phyloP scores from a whole-genome alignment of 495 filamentous ascomycete genomes.

The Schizothecium vesticola region DNA sequence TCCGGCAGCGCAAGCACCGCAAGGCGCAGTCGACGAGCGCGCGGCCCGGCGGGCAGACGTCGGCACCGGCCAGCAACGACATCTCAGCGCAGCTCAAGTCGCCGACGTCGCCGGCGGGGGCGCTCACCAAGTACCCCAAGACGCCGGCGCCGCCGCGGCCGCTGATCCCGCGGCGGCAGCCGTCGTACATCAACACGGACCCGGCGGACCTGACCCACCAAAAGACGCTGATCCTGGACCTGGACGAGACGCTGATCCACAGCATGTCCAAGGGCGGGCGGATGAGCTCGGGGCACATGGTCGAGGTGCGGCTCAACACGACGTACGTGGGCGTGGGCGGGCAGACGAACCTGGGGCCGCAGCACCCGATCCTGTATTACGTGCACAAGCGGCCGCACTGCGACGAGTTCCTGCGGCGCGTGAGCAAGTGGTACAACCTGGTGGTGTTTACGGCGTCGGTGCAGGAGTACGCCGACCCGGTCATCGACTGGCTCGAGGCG shows the following conservation, averaged over 20 bases:
- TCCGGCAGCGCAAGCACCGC: constrained; percentile 56
- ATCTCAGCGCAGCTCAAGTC: constrained; percentile 68
- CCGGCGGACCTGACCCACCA: constrained; percentile 48
- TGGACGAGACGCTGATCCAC: constrained; percentile 96
- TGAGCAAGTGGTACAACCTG: constrained; percentile 96
- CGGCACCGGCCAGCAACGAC: constrained; percentile 27
- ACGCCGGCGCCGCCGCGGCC: constrained; percentile 83
- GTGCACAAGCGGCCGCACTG: constrained; percentile 96
- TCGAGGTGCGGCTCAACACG: constrained; percentile 84
- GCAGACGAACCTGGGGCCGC: constrained; percentile 64
- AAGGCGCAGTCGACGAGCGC: constrained; percentile 41
- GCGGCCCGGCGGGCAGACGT: constrained; percentile 17
- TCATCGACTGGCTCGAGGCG: constrained; percentile 97
- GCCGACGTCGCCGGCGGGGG: constrained; percentile 75
- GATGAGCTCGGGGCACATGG: constrained; percentile 97
- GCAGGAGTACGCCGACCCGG: constrained; percentile 96
- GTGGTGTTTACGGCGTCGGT: constrained; percentile 95
- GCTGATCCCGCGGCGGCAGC: constrained; percentile 76
- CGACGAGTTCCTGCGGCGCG: constrained; percentile 91
- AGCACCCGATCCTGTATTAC: constrained; percentile 97
- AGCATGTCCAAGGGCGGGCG: constrained; percentile 93
- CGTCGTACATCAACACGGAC: constrained; percentile 62
- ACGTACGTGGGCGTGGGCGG: constrained; percentile 57
- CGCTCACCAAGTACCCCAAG: constrained; percentile 83
- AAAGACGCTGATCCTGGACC: constrained; percentile 91